Conservation (phyloP, 345 rosid genomes). For the Populus euphratica region DNA sequence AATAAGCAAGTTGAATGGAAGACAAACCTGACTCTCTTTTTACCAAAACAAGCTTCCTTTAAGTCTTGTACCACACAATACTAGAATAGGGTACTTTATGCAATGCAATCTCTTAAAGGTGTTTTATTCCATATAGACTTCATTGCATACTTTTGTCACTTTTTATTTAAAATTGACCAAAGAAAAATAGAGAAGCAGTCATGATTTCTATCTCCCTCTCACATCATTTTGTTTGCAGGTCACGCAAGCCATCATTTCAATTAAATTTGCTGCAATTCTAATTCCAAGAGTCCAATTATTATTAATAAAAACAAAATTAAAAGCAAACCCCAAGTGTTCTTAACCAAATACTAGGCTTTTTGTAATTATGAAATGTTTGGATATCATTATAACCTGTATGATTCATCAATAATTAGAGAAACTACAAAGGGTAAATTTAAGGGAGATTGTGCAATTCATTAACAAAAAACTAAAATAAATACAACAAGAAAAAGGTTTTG, state of each 20-base stretch:
- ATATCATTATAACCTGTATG: neutral
- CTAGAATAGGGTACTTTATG: neutral
- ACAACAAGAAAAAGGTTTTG: neutral
- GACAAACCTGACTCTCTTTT: neutral
- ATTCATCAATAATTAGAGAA: neutral
- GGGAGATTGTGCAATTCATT: neutral
- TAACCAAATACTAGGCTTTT: neutral
- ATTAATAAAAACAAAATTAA: neutral
- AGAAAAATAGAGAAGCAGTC: neutral
- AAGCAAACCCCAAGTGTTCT: neutral
- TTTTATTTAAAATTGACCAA: no score
- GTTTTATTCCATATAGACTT: neutral
- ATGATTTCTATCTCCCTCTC: neutral
- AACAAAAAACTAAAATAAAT: neutral
- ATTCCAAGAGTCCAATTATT: neutral
- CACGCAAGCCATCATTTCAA: neutral
- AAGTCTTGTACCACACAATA: no score
- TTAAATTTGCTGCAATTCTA: neutral
- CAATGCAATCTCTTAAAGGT: neutral
- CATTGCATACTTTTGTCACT: neutral
- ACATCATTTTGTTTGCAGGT: neutral
- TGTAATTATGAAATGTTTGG: neutral
- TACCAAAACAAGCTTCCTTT: neutral
- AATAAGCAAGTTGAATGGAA: constrained; percentile 7
- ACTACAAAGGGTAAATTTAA: neutral